A percentile compares a stretch with the other conserved stretches of the same genome.
These are phyloP conservation scores for Blastomyces gilchristii DNA, from an alignment of 2,329 filamentous ascomycete species.

Conservation along the genomic window DNA sequence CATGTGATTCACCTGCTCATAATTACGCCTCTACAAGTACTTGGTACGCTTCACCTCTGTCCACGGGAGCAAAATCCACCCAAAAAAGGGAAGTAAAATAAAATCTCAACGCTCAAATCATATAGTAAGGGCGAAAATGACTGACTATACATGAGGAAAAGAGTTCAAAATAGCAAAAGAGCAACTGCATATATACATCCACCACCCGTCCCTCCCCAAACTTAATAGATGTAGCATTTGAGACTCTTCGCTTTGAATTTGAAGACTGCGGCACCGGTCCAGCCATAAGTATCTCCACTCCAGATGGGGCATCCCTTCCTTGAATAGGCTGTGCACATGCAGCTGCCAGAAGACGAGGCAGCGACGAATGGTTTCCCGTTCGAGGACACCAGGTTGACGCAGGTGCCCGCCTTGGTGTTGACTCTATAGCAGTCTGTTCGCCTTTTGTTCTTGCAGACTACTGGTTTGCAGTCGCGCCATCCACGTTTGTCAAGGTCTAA, in stretches of 20 bases:
- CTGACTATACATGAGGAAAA: neutral
- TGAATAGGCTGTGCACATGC: neutral
- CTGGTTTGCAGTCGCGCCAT: neutral
- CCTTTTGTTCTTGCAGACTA: neutral
- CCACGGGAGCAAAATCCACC: neutral
- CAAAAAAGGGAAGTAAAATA: neutral
- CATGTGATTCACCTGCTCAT: neutral
- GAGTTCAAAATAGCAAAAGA: neutral
- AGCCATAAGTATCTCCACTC: neutral
- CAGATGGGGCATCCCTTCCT: neutral
- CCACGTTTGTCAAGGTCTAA: neutral
- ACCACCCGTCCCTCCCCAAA: neutral
- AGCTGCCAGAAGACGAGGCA: neutral
- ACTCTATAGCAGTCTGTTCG: neutral
- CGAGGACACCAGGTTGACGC: neutral
- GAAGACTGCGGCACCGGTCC: neutral
- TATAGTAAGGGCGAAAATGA: neutral
- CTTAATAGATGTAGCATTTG: neutral
- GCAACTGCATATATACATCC: neutral
- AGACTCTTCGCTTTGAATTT: neutral
- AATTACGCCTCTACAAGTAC: no score
- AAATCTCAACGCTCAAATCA: neutral
- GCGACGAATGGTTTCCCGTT: constrained; percentile 3
- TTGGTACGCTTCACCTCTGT: neutral
- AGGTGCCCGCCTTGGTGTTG: neutral